These are phyloP conservation scores for Neurospora hispaniola DNA, from an alignment of 495 filamentous ascomycete species.

Conservation along the genomic window DNA sequence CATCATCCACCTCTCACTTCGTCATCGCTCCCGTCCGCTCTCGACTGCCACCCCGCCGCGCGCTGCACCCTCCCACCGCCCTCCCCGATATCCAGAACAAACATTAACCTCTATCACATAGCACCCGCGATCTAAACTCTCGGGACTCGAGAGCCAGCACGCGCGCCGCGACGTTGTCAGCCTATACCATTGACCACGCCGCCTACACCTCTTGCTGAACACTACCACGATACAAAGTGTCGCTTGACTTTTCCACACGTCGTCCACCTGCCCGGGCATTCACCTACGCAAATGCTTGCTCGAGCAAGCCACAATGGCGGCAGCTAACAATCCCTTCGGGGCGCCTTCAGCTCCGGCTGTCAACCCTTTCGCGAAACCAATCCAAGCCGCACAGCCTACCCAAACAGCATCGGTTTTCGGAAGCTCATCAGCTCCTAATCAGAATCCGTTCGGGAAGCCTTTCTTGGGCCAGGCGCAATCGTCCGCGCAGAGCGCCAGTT, in stretches of 20 bases:
- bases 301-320: conserved; percentile 14
- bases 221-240: neutral
- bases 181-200: neutral
- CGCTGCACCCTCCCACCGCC: neutral
- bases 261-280: neutral
- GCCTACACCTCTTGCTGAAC: neutral
- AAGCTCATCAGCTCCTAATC: neutral
- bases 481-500: neutral
- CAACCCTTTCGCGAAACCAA: conserved; percentile 9
- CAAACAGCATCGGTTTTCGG: conserved; percentile 5
- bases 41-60: neutral
- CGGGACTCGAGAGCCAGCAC: neutral
- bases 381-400: neutral
- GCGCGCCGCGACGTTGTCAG: neutral
- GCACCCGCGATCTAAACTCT: neutral
- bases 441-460: conserved; percentile 1
- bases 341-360: conserved; percentile 4
- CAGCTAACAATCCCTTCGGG: conserved; percentile 22
- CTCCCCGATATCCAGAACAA: neutral
- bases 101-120: neutral
- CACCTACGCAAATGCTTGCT: conserved; percentile 12
- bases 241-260: neutral
- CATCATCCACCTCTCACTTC: neutral
- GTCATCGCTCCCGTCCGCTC: neutral
- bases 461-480: neutral